Percentiles rank a stretch among this genome's conserved stretches.
Conservation (phyloP, 306 rosid genomes). For the Trifolium subterraneum region DNA sequence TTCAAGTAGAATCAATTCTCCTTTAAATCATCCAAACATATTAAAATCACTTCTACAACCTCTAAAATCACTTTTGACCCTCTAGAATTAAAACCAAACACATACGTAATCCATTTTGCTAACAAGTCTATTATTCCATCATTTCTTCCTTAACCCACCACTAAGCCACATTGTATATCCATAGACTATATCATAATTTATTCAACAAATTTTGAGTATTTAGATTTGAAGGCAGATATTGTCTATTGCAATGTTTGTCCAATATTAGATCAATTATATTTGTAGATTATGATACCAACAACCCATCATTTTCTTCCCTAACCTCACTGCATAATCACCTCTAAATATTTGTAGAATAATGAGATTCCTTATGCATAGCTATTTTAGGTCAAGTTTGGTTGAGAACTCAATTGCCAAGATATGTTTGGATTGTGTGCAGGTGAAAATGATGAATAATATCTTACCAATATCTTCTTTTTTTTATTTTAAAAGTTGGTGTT, state of each 20-base stretch:
- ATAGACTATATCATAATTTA: not conserved
- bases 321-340: not conserved
- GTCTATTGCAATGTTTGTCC: not conserved
- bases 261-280: not conserved
- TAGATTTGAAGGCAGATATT: not conserved
- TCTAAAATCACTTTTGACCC: too few relatives aligned
- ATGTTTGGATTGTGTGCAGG: not conserved
- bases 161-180: not conserved
- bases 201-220: not conserved
- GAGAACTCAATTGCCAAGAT: conserved; percentile 32
- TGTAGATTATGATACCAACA: not conserved
- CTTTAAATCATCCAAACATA: too few relatives aligned
- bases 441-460: not conserved
- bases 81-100: too few relatives aligned
- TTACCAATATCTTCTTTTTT: too few relatives aligned
- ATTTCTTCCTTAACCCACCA: not conserved
- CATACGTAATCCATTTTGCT: too few relatives aligned
- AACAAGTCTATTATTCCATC: too few relatives aligned
- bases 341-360: conserved; percentile 21
- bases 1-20: too few relatives aligned
- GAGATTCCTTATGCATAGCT: conserved; percentile 28
- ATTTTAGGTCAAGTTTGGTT: conserved; percentile 28
- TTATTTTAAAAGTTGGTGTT: too few relatives aligned
- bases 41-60: too few relatives aligned
- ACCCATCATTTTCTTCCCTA: conserved; percentile 7